Percentiles rank a stretch among this genome's conserved stretches.
These are phyloP conservation scores for Ophiostoma ulmi DNA, from an alignment of 2,329 filamentous ascomycete genomes.

Conservation along the genomic window DNA sequence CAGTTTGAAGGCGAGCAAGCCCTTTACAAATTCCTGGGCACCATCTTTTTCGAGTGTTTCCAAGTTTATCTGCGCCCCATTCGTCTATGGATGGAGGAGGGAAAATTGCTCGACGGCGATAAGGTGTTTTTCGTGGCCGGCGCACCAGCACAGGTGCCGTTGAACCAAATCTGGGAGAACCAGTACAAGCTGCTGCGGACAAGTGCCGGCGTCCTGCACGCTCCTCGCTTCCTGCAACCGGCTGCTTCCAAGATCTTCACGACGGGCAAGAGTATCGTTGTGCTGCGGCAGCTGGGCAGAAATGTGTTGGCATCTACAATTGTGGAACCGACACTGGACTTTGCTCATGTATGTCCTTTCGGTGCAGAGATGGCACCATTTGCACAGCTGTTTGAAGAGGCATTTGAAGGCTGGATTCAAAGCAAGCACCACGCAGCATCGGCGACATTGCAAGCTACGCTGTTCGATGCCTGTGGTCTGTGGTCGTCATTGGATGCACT, in stretches of 20 bases:
- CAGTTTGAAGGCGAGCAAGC: slow-evolving; percentile 63
- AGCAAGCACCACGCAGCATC: slow-evolving; percentile 68
- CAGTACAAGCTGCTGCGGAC: slow-evolving; percentile 64
- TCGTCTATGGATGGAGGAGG: slow-evolving; percentile 76
- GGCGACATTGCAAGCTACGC: slow-evolving; percentile 55
- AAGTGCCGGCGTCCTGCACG: slow-evolving; percentile 53
- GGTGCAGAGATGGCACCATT: slow-evolving; percentile 58
- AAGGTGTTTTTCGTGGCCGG: slow-evolving; percentile 71
- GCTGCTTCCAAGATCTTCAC: slow-evolving; percentile 71
- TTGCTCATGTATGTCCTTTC: slow-evolving; percentile 50
- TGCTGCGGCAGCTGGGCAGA: slow-evolving; percentile 67
- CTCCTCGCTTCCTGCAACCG: slow-evolving; percentile 69
- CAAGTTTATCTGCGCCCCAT: slow-evolving; percentile 77
- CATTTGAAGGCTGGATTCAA: slow-evolving; percentile 72
- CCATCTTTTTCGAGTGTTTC: slow-evolving; percentile 75
- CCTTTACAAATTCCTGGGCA: slow-evolving; percentile 59
- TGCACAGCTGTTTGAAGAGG: slow-evolving; percentile 64
- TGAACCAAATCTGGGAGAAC: slow-evolving; percentile 68
- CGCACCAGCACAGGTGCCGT: slow-evolving; percentile 50
- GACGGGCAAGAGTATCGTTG: slow-evolving; percentile 80
- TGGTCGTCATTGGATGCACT: slow-evolving; percentile 60
- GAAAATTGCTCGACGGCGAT: slow-evolving; percentile 60
- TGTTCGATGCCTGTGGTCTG: slow-evolving; percentile 67
- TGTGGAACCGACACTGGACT: slow-evolving; percentile 49
- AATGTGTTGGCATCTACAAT: slow-evolving; percentile 30